Evolutionary conservation across 352 stramenopile genomes (phyloP).

Genomic region (Pythium rishiriense): DNA sequence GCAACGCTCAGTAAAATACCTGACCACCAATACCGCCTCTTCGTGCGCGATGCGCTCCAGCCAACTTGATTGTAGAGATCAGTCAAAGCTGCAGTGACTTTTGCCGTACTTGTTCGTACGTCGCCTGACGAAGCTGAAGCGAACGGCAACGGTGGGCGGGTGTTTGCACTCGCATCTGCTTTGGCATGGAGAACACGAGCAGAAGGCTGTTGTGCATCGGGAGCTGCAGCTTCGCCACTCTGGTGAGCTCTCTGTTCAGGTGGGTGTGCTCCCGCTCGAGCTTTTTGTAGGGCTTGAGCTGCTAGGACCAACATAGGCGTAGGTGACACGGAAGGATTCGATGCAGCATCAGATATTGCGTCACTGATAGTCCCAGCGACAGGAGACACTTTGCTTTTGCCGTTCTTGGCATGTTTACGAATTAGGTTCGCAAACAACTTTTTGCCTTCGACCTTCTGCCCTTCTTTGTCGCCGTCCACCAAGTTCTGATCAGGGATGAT

Average conservation of each 20-base stretch:
- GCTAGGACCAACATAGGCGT: slow-evolving; percentile 4
- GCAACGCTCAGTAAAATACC: slow-evolving; percentile 33
- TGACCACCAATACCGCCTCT: slow-evolving; percentile 30
- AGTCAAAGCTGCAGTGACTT: slow-evolving; percentile 10
- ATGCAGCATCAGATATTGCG: background rate
- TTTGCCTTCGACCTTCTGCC: slow-evolving; percentile 31
- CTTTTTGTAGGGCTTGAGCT: background rate
- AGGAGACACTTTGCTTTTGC: slow-evolving; percentile 36
- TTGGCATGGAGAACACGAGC: background rate
- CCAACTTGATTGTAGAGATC: slow-evolving; percentile 30
- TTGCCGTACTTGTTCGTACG: background rate
- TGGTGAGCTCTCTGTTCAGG: background rate
- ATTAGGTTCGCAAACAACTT: slow-evolving; percentile 49
- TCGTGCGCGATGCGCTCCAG: slow-evolving; percentile 4
- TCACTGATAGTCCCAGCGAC: slow-evolving; percentile 5
- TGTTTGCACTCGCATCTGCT: background rate
- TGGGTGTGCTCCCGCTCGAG: background rate
- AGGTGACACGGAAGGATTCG: background rate
- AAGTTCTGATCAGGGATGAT: slow-evolving; percentile 24
- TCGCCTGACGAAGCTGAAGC: background rate
- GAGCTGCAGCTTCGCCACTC: background rate
- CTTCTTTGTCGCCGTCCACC: slow-evolving; percentile 4
- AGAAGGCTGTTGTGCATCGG: background rate
- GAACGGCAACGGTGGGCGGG: background rate
- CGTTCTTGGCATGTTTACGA: slow-evolving; percentile 49